A percentile compares a stretch with the other conserved stretches of the same genome.
These are phyloP conservation scores for Citrullus amarus DNA, from an alignment of 306 rosid genomes.

Conservation along the genomic window DNA sequence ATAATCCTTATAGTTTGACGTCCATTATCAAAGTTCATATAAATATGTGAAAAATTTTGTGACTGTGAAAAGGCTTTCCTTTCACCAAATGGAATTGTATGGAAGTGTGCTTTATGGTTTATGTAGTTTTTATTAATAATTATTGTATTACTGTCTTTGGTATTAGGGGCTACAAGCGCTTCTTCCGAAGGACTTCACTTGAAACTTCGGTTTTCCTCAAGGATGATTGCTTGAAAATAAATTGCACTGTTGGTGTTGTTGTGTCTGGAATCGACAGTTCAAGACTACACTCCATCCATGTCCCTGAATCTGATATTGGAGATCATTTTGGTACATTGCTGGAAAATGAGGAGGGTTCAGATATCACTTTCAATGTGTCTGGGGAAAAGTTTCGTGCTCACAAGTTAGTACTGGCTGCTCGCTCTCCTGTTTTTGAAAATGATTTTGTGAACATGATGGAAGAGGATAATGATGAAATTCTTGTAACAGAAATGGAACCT, in stretches of 20 bases:
- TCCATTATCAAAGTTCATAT: not conserved
- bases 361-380: slow-evolving; percentile 61
- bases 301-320: slow-evolving; percentile 87
- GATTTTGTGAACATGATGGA: slow-evolving; percentile 50
- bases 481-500: slow-evolving; percentile 65
- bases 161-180: slow-evolving; percentile 87
- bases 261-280: slow-evolving; percentile 83
- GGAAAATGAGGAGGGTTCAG: slow-evolving; percentile 84
- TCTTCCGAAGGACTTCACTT: slow-evolving; percentile 72
- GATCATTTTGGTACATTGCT: slow-evolving; percentile 56
- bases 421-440: slow-evolving; percentile 62
- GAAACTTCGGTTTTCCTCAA: slow-evolving; percentile 73
- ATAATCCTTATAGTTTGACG: not conserved
- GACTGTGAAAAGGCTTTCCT: not conserved
- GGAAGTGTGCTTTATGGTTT: not conserved
- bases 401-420: slow-evolving; percentile 82
- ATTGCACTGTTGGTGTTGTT: slow-evolving; percentile 97
- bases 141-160: not conserved
- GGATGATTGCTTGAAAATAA: slow-evolving; percentile 93
- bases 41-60: not conserved
- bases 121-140: not conserved
- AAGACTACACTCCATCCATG: slow-evolving; percentile 60
- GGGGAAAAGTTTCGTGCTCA: slow-evolving; percentile 88
- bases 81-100: not conserved
- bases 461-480: slow-evolving; percentile 43